Base-by-base conservation (phyloP, 2,329 filamentous ascomycete genomes). In the Phialophora chinensis region DNA sequence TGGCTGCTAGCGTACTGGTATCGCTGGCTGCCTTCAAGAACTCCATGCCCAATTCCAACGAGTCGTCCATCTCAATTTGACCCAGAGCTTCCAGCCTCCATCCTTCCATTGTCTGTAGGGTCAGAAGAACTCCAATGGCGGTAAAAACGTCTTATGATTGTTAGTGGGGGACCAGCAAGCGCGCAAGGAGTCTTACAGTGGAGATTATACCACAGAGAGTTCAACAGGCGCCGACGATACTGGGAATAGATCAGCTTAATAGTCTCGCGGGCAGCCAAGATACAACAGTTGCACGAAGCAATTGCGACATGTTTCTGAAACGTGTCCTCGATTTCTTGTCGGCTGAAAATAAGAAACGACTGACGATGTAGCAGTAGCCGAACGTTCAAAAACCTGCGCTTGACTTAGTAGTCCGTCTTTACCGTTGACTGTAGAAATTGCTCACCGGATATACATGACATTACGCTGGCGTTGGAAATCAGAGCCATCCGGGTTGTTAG, bases 381-480 rank as follows among this genome's bases (percentile, higher is more conserved):
- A 8, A 44, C 14, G 38, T 44, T 44, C 17, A 44, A n/a, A 44
- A n/a, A 44, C 38, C 38, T 44, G 38, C 7, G 1, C 17, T n/a
- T 44, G 14, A 8, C 5, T 44, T 44, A 44, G 17, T n/a, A 10
- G 38, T 44, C 17, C 38, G 38, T 44, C 38, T 44, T 44, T 5
- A n/a, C 5, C 7, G 6, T 44, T 44, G 38, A 5, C 5, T 8
- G 38, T 44, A 20, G 17, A n/a, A 6, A 20, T n/a, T 42, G 38
- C 38, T 5, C 38, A 44, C 49, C 60, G 49, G n/a, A 62, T 52
- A n/a, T 42, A 54, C 49, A 62, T 62, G 49, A 62, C 49, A 55
- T 53, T 53, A n/a, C 60, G 60, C 27, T 62, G 60, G 20, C 60
- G 44, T 25, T 62, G 60, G 27, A 54, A 52, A 44, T 62, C 60